phyloP scores from a whole-genome alignment of 345 rosid genomes.

The Arabidopsis suecica region DNA sequence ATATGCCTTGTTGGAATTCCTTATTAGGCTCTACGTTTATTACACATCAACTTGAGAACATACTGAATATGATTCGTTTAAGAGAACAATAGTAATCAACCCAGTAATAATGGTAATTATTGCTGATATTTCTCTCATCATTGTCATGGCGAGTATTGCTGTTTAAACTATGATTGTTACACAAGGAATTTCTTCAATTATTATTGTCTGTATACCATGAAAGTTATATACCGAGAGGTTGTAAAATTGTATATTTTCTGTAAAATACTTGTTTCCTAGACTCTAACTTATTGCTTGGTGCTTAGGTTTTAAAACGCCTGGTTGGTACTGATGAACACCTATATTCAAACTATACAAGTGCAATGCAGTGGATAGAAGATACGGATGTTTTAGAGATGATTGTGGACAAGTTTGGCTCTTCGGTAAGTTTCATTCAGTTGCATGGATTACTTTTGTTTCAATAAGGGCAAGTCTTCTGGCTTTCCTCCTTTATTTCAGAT shows the following conservation, averaged over 20 bases:
- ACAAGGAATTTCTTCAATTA: not conserved
- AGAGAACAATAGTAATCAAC: constrained; percentile 12
- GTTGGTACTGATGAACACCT: constrained; percentile 91
- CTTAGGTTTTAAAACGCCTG: constrained; percentile 83
- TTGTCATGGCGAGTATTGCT: constrained; percentile 13
- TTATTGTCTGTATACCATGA: constrained; percentile 13
- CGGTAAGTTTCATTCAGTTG: constrained; percentile 60
- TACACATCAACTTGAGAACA: constrained; percentile 14
- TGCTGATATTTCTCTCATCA: constrained; percentile 19
- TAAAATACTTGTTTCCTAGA: not conserved
- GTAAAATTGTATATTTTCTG: constrained; percentile 5
- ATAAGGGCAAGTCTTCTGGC: constrained; percentile 14
- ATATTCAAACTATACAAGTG: constrained; percentile 68
- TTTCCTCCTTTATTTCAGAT: constrained; percentile 7
- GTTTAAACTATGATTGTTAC: not conserved
- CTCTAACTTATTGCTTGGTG: constrained; percentile 35
- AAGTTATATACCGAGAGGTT: not conserved
- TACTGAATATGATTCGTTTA: constrained; percentile 27
- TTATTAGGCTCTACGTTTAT: not conserved
- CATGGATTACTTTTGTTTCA: constrained; percentile 20
- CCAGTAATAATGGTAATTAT: constrained; percentile 8
- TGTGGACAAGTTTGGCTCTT: constrained; percentile 86
- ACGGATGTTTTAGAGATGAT: constrained; percentile 90
- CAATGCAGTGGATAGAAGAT: constrained; percentile 90
- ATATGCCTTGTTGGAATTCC: constrained; percentile 3